phyloP scores from a whole-genome alignment of 2,329 filamentous ascomycete species.

The Nigrograna mackinnonii region DNA sequence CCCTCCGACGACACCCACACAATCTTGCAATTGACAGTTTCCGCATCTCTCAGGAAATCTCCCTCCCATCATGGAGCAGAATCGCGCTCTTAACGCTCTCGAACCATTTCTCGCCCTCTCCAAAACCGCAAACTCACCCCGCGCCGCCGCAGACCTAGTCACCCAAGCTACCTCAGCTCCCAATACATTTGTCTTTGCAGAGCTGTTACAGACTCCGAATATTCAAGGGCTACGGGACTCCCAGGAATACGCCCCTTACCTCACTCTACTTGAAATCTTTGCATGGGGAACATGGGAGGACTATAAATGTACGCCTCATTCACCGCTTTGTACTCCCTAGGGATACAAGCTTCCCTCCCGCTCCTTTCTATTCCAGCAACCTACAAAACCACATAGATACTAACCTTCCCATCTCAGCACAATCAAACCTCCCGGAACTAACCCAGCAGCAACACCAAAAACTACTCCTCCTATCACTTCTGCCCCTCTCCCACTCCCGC shows the following conservation, averaged over 20 bases:
- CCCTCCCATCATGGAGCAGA: conserved; percentile 69
- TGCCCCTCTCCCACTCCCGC: conserved; percentile 75
- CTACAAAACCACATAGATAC: not conserved
- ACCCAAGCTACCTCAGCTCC: conserved; percentile 85
- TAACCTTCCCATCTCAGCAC: conserved; percentile 9
- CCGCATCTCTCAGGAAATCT: too few relatives aligned
- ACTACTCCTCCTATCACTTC: conserved; percentile 85
- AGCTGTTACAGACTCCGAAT: conserved; percentile 81
- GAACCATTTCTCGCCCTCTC: conserved; percentile 90
- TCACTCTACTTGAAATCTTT: conserved; percentile 83
- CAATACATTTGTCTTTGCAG: conserved; percentile 90
- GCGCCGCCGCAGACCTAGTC: conserved; percentile 84
- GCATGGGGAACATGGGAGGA: conserved; percentile 86
- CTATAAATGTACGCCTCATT: conserved; percentile 62
- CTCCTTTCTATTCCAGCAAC: conserved; percentile 2
- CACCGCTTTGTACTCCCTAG: too few relatives aligned
- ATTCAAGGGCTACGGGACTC: conserved; percentile 71
- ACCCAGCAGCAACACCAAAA: conserved; percentile 76
- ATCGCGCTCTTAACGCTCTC: conserved; percentile 61
- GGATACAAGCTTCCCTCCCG: conserved; percentile 2
- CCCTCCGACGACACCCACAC: too few relatives aligned
- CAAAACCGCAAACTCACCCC: conserved; percentile 81
- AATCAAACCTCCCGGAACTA: conserved; percentile 69
- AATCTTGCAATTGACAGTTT: too few relatives aligned
- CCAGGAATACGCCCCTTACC: conserved; percentile 65